phyloP scores from a whole-genome alignment of 2,329 filamentous ascomycete genomes.

The Fusarium siculi region DNA sequence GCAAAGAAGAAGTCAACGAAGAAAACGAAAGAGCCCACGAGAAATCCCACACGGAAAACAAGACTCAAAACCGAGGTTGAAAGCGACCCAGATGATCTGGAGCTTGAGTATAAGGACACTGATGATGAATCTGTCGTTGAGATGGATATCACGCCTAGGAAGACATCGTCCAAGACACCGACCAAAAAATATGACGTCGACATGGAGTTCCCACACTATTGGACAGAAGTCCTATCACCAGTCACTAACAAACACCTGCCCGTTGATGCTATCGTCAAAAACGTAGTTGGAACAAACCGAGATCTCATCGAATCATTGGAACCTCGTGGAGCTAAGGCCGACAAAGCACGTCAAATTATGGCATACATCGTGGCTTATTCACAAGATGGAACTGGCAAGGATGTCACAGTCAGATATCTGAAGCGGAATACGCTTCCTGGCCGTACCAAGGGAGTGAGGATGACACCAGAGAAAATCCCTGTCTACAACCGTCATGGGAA shows the following conservation, averaged over 20 bases:
- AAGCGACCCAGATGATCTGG: constrained; percentile 60
- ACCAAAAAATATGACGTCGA: constrained; percentile 75
- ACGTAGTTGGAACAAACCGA: constrained; percentile 74
- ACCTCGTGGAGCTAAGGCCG: constrained; percentile 83
- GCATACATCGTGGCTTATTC: constrained; percentile 89
- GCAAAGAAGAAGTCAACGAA: constrained; percentile 5
- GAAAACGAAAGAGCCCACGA: constrained; percentile 30
- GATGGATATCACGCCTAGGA: constrained; percentile 57
- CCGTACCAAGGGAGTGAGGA: constrained; percentile 85
- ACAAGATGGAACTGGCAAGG: constrained; percentile 87
- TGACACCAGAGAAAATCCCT: constrained; percentile 82
- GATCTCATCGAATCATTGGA: constrained; percentile 82
- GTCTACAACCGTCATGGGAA: constrained; percentile 82
- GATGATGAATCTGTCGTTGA: constrained; percentile 71
- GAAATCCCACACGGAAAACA: constrained; percentile 21
- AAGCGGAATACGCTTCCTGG: constrained; percentile 85
- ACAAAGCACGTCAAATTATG: constrained; percentile 88
- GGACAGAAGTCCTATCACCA: constrained; percentile 89
- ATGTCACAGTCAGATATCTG: constrained; percentile 92
- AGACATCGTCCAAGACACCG: constrained; percentile 50
- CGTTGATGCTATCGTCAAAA: constrained; percentile 79
- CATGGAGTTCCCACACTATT: constrained; percentile 87
- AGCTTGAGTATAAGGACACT: constrained; percentile 56
- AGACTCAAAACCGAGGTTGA: constrained; percentile 20
- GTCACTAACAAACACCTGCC: constrained; percentile 81